phyloP scores from a whole-genome alignment of 1,284 basidiomycete species.

The Exsudoporus floridanus region DNA sequence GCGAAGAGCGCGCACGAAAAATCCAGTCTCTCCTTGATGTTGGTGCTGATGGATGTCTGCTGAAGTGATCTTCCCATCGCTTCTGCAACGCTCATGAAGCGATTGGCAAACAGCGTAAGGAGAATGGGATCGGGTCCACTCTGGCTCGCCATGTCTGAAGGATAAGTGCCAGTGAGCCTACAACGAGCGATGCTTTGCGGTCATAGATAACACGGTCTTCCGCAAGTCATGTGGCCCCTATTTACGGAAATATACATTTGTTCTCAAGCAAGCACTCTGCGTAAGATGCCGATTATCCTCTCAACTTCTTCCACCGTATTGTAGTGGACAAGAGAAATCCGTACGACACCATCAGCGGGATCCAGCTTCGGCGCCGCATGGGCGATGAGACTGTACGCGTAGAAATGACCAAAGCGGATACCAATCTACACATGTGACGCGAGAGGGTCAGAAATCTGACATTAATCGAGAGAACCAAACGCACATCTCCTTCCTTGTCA shows the following conservation, averaged over 20 bases:
- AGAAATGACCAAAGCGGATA: constrained; percentile 78
- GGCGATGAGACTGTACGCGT: constrained; percentile 66
- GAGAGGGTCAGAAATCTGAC: neutral
- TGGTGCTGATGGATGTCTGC: constrained; percentile 88
- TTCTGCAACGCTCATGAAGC: constrained; percentile 91
- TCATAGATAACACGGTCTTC: neutral
- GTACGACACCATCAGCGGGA: constrained; percentile 64
- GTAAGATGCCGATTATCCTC: constrained; percentile 53
- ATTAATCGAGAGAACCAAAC: constrained; percentile 30
- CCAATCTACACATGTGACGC: constrained; percentile 56
- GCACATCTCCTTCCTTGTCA: constrained; percentile 58
- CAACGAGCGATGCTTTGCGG: neutral
- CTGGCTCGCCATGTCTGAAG: constrained; percentile 20
- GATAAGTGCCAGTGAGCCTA: neutral
- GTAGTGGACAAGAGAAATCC: constrained; percentile 80
- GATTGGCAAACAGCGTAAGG: constrained; percentile 86
- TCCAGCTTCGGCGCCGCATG: constrained; percentile 55
- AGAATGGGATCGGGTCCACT: constrained; percentile 76
- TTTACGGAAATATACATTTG: neutral
- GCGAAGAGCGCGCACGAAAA: constrained; percentile 90
- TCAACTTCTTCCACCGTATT: constrained; percentile 72
- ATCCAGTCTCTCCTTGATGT: constrained; percentile 88
- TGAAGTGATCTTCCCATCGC: constrained; percentile 90
- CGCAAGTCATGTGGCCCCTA: constrained; percentile 8
- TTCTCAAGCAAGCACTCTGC: constrained; percentile 40